Percentiles rank a stretch among this genome's conserved stretches.
Evolutionary conservation across 176 grass and related monocot genomes (phyloP).

Genomic region (Bonia amplexicaulis): DNA sequence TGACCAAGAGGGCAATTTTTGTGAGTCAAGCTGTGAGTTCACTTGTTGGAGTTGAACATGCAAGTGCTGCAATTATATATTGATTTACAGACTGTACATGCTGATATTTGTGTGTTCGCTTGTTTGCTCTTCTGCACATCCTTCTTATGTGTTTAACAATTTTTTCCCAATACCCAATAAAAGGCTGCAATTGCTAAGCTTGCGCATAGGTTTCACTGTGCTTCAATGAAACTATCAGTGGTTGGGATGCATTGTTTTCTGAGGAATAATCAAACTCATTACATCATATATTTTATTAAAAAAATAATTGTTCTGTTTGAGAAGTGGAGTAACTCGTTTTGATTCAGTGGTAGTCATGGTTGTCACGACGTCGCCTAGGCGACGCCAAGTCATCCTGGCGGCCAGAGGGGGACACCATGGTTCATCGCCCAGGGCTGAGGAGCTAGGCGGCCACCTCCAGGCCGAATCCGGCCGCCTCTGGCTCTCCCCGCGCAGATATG

Average conservation of each 20-base stretch:
- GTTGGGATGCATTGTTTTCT: not conserved
- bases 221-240: not conserved
- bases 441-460: no score
- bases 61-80: not conserved
- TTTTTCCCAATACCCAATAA: not conserved
- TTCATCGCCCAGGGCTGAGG: no score
- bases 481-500: no score
- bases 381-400: no score
- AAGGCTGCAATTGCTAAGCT: not conserved
- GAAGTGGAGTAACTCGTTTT: not conserved
- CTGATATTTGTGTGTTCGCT: not conserved
- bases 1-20: not conserved
- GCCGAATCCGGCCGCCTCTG: no score
- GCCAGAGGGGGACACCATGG: no score
- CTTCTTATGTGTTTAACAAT: not conserved
- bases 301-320: not conserved
- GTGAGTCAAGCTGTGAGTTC: constrained; percentile 12
- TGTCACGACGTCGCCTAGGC: no score
- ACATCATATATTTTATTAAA: not conserved
- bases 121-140: not conserved
- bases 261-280: not conserved
- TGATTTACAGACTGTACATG: not conserved
- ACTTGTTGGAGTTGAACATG: not conserved
- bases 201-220: not conserved
- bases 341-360: not conserved